These are phyloP conservation scores for Puccinellia tenuiflora DNA, from an alignment of 176 grass and related monocot genomes.

Conservation along the genomic window DNA sequence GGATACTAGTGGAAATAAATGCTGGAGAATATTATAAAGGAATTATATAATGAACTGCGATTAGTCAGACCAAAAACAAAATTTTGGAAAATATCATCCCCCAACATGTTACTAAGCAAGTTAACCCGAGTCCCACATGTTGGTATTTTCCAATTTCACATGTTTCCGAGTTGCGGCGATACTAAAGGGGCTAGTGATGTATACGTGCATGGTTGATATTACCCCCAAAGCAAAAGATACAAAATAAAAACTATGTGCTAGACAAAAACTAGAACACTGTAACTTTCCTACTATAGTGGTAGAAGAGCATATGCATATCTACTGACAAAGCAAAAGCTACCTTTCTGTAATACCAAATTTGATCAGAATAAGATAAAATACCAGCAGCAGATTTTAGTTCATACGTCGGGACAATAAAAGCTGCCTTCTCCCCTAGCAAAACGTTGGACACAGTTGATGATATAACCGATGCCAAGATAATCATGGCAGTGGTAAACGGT, in stretches of 20 bases:
- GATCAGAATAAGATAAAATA: conserved; percentile 84
- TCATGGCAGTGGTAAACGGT: conserved; percentile 98
- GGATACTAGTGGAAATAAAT: background rate
- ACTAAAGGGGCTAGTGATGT: background rate
- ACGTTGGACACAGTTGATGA: conserved; percentile 98
- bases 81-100: background rate
- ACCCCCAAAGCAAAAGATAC: background rate
- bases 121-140: background rate
- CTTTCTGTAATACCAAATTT: conserved; percentile 43
- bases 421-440: conserved; percentile 82
- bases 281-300: background rate
- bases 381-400: conserved; percentile 99
- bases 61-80: background rate
- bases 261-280: background rate
- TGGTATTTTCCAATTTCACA: background rate
- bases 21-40: background rate
- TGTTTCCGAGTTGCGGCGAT: background rate
- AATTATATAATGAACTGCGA: background rate
- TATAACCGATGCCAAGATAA: conserved; percentile 98
- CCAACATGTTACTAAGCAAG: background rate
- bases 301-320: background rate
- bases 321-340: conserved; percentile 37
- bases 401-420: conserved; percentile 95
- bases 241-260: conserved; percentile 4
- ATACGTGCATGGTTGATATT: background rate